A percentile compares a stretch with the other conserved stretches of the same genome.
phyloP scores from a whole-genome alignment of 108 stramenopile species.

The Aurantiochytrium sp. region DNA sequence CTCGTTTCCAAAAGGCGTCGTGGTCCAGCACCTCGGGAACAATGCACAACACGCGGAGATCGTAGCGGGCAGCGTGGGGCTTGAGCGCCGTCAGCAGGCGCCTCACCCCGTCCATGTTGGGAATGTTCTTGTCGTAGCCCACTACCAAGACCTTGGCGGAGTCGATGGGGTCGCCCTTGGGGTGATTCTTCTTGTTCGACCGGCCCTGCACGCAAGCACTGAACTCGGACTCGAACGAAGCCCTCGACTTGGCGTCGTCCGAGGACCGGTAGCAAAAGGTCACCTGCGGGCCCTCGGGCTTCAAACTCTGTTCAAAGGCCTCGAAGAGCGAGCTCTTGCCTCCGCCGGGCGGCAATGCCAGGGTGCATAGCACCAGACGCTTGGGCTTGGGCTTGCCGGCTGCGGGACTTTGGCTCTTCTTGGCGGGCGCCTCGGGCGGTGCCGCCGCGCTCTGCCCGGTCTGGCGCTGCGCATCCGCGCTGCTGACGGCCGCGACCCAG shows the following conservation, averaged over 20 bases:
- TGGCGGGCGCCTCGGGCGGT: too few species aligned
- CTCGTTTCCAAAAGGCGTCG: constrained; percentile 26
- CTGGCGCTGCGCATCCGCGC: too few species aligned
- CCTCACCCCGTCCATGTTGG: background rate
- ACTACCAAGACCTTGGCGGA: background rate
- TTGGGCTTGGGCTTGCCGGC: background rate
- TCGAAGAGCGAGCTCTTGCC: constrained; percentile 24
- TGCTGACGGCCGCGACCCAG: background rate
- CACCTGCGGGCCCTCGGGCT: background rate
- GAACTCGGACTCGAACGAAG: background rate
- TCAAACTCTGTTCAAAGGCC: background rate
- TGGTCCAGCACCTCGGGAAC: constrained; percentile 12
- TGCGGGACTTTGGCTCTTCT: too few species aligned
- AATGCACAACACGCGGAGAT: background rate
- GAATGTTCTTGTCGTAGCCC: constrained; percentile 14
- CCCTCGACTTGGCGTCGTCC: background rate
- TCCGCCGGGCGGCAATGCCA: background rate
- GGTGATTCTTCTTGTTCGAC: background rate
- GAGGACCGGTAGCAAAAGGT: background rate
- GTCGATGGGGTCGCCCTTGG: background rate
- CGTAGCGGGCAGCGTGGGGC: background rate
- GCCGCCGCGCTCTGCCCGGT: too few species aligned
- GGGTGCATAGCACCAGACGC: background rate
- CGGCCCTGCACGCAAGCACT: background rate
- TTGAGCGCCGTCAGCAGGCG: background rate